Percentiles rank a stretch among this genome's conserved stretches.
Evolutionary conservation across 106 monocot genomes (phyloP).

Genomic region (Apostasia ramifera): DNA sequence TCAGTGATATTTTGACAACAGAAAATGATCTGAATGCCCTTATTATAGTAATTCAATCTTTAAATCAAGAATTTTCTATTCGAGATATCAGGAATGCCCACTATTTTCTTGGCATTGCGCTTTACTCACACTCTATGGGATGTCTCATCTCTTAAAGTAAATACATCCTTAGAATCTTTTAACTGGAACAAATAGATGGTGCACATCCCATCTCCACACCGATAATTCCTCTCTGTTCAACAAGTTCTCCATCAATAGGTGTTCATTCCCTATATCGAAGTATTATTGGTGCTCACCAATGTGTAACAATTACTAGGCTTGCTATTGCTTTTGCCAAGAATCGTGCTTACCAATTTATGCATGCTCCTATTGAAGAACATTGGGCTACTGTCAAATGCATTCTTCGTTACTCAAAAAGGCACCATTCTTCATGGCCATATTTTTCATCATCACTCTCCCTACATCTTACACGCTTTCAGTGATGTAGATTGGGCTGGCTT

Average conservation of each 20-base stretch:
- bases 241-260: not conserved
- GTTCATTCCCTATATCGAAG: not conserved
- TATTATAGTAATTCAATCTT: too few relatives aligned
- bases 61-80: not conserved
- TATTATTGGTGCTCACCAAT: not conserved
- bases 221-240: not conserved
- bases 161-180: not conserved
- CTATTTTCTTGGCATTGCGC: not conserved
- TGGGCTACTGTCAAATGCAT: not conserved
- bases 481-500: not conserved
- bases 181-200: not conserved
- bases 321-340: conserved; percentile 1
- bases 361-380: too few relatives aligned
- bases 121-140: not conserved
- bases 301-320: not conserved
- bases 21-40: too few relatives aligned
- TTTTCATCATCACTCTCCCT: not conserved
- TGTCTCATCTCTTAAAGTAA: not conserved
- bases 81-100: not conserved
- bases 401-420: not conserved
- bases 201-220: not conserved
- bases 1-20: too few relatives aligned
- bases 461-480: not conserved
- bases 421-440: not conserved
- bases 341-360: not conserved